phyloP scores from a whole-genome alignment of 345 rosid species.

The Dimocarpus longan region DNA sequence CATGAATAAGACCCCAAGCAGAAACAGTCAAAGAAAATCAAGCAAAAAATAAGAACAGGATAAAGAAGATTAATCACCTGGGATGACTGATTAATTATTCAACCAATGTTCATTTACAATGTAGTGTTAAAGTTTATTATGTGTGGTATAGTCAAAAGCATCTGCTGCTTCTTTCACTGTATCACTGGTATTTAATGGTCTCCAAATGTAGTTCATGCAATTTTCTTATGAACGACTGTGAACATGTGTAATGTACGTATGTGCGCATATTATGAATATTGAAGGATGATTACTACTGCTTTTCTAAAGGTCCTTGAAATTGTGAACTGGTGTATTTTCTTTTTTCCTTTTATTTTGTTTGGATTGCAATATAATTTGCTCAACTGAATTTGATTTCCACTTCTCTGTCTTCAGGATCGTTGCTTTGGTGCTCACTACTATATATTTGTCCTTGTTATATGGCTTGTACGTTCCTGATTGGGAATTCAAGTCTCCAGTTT shows the following conservation, averaged over 20 bases:
- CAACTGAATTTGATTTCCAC: background rate
- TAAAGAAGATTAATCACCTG: background rate
- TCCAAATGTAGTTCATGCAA: background rate
- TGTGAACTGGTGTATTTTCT: background rate
- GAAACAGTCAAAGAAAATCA: background rate
- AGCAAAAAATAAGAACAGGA: background rate
- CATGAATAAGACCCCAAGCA: background rate
- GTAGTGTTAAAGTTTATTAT: background rate
- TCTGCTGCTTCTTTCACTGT: background rate
- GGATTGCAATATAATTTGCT: background rate
- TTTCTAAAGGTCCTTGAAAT: background rate
- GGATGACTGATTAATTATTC: background rate
- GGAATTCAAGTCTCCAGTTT: constrained; percentile 63
- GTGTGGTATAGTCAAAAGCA: background rate
- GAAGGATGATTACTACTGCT: background rate
- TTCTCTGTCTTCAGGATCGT: constrained; percentile 51
- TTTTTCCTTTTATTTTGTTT: background rate
- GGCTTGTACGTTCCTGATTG: constrained; percentile 81
- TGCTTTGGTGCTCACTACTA: constrained; percentile 45
- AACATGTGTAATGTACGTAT: background rate
- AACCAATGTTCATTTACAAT: background rate
- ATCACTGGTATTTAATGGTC: background rate
- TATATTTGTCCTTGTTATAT: constrained; percentile 56
- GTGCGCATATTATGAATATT: too few species aligned
- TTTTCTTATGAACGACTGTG: background rate